A percentile compares a stretch with the other conserved stretches of the same genome.
phyloP scores from a whole-genome alignment of 768 basidiomycete species.

The Pulveroboletus frians region DNA sequence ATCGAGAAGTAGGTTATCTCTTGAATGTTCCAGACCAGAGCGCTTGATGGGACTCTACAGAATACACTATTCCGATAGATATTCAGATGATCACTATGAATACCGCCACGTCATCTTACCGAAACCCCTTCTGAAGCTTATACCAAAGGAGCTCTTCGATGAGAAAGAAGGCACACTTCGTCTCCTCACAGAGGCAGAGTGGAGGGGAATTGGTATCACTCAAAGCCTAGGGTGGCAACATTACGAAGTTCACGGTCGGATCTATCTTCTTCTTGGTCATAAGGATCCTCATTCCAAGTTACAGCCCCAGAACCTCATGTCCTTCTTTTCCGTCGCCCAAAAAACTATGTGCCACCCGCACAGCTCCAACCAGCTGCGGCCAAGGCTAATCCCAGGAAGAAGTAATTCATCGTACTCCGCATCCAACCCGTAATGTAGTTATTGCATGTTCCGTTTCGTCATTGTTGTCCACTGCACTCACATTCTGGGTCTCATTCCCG shows the following conservation, averaged over 20 bases:
- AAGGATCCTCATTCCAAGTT: slow-evolving; percentile 10
- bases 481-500: slow-evolving; percentile 6
- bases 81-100: slow-evolving; percentile 89
- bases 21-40: slow-evolving; percentile 14
- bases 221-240: slow-evolving; percentile 97
- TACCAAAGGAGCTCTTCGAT: slow-evolving; percentile 82
- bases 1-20: slow-evolving; percentile 60
- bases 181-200: slow-evolving; percentile 81
- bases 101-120: slow-evolving; percentile 97
- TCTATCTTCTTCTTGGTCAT: neutral
- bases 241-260: slow-evolving; percentile 90
- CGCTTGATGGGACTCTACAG: slow-evolving; percentile 34
- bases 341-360: slow-evolving; percentile 55
- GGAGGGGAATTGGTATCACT: slow-evolving; percentile 94
- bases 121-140: slow-evolving; percentile 87
- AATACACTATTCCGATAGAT: slow-evolving; percentile 88
- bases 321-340: slow-evolving; percentile 82
- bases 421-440: slow-evolving; percentile 11
- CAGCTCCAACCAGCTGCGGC: slow-evolving; percentile 38
- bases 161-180: slow-evolving; percentile 76
- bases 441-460: slow-evolving; percentile 20
- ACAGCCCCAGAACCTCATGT: slow-evolving; percentile 91
- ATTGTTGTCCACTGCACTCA: slow-evolving; percentile 19
- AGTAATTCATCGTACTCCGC: slow-evolving; percentile 24
- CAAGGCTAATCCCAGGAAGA: slow-evolving; percentile 41